These are phyloP conservation scores for Spergularia bocconei DNA, from an alignment of 148 eudicot genomes.

Conservation along the genomic window DNA sequence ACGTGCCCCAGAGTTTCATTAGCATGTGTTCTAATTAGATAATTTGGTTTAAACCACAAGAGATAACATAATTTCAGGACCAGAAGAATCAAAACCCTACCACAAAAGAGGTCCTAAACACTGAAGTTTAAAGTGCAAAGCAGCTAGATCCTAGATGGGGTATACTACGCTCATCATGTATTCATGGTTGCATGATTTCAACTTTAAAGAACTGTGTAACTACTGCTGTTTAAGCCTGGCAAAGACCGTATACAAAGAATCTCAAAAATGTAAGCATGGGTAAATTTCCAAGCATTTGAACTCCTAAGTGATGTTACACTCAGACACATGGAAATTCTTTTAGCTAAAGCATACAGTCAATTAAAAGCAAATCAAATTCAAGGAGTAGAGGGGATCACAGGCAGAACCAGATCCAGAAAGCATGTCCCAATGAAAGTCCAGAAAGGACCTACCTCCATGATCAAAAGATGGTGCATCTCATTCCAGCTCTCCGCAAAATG, in stretches of 20 bases:
- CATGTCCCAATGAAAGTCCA: not conserved
- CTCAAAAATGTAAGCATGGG: not conserved
- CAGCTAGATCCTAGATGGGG: not conserved
- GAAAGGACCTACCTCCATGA: constrained; percentile 76
- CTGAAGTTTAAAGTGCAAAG: not conserved
- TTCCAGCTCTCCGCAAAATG: constrained; percentile 99
- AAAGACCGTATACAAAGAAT: not conserved
- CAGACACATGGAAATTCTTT: not conserved
- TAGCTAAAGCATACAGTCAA: not conserved
- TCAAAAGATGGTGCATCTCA: constrained; percentile 99
- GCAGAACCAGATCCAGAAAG: constrained; percentile 1
- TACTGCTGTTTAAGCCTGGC: not conserved
- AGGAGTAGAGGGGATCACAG: not conserved
- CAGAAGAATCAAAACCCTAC: not conserved
- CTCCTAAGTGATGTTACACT: not conserved
- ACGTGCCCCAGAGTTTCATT: not conserved
- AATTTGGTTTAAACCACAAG: not conserved
- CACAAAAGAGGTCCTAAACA: not conserved
- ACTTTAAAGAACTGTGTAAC: not conserved
- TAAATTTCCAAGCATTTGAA: constrained; percentile 1
- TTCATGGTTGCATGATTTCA: not conserved
- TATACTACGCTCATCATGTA: not conserved
- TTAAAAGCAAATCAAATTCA: not conserved
- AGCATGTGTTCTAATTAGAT: constrained; percentile 3
- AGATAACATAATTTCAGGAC: not conserved